These are phyloP conservation scores for Yamadazyma takamatsuzukensis DNA, from an alignment of 805 yeast species.

Conservation along the genomic window DNA sequence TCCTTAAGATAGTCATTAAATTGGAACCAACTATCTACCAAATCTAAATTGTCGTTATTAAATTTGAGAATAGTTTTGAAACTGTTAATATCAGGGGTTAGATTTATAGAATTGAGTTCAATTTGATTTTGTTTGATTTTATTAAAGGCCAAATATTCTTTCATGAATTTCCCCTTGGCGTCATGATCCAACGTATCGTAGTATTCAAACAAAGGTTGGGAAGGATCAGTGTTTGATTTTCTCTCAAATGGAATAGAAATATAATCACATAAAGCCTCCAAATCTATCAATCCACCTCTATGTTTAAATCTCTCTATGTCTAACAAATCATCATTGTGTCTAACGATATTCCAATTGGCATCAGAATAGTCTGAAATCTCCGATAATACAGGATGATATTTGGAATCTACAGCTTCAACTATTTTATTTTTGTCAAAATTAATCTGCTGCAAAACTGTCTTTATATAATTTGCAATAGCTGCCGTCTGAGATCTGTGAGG, in stretches of 20 bases:
- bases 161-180: constrained; percentile 19
- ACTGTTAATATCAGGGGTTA: constrained; percentile 3
- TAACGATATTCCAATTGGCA: not conserved
- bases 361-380: not conserved
- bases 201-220: constrained; percentile 16
- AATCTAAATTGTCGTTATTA: not conserved
- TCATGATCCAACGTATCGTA: constrained; percentile 13
- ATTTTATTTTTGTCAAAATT: too few relatives aligned
- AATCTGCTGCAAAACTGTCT: too few relatives aligned
- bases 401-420: not conserved
- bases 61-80: not conserved
- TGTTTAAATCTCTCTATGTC: constrained; percentile 5
- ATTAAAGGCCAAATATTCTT: constrained; percentile 21
- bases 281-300: constrained; percentile 19
- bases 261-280: constrained; percentile 20
- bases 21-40: constrained; percentile 1
- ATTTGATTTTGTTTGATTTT: constrained; percentile 23
- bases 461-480: not conserved
- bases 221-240: constrained; percentile 10
- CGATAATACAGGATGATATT: not conserved
- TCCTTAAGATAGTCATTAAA: constrained; percentile 1
- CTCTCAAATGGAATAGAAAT: constrained; percentile 11
- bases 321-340: not conserved
- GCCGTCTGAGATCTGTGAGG: too few relatives aligned
- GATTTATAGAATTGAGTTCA: constrained; percentile 18